Evolutionary conservation across 1,284 basidiomycete genomes (phyloP).

Genomic region (Sparassis latifolia): DNA sequence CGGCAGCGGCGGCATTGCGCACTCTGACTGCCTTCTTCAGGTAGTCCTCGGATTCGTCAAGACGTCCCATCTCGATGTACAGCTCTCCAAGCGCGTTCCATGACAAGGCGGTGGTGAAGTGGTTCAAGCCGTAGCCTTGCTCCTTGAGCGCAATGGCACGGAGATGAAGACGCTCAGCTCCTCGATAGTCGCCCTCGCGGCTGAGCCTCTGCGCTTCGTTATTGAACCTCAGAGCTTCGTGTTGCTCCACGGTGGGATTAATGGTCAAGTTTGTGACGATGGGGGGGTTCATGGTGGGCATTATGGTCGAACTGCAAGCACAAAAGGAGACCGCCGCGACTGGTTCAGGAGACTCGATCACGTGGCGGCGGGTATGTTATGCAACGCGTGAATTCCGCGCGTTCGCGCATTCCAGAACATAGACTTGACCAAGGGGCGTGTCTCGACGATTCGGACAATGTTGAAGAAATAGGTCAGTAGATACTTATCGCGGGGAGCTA

Average conservation of each 20-base stretch:
- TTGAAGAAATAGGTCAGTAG: no score
- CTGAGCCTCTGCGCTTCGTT: constrained; percentile 19
- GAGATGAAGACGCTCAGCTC: constrained; percentile 24
- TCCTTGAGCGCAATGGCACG: constrained; percentile 26
- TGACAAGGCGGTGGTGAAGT: constrained; percentile 22
- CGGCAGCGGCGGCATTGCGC: constrained; percentile 11
- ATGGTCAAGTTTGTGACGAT: not conserved
- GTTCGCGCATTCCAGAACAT: no score
- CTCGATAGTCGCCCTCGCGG: constrained; percentile 19
- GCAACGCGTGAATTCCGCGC: no score
- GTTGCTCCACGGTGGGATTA: constrained; percentile 9
- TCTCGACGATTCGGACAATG: no score
- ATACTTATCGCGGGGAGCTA: no score
- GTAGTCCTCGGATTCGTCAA: constrained; percentile 28
- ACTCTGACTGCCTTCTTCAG: constrained; percentile 24
- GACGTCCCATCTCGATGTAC: constrained; percentile 24
- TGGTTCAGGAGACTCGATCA: no score
- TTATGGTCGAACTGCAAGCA: no score
- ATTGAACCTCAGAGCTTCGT: constrained; percentile 8
- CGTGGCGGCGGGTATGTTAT: no score
- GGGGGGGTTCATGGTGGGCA: no score
- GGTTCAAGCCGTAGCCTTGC: constrained; percentile 9
- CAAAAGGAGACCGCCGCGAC: no score
- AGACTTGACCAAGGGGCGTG: no score
- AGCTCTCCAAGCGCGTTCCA: constrained; percentile 29